These are phyloP conservation scores for Collybia mongolica DNA, from an alignment of 768 basidiomycete species.

Conservation along the genomic window DNA sequence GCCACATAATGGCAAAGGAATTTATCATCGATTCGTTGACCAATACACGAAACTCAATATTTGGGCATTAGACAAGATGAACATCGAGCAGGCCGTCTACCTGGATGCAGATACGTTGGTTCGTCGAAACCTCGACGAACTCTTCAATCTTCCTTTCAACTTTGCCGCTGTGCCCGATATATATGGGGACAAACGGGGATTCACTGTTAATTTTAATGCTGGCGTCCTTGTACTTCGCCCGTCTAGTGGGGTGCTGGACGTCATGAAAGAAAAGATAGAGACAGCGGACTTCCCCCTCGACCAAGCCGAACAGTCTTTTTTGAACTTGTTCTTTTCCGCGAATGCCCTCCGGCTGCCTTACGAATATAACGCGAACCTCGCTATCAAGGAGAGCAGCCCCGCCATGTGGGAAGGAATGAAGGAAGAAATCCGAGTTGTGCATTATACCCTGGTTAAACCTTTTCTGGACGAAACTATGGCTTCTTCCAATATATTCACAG, in stretches of 20 bases:
- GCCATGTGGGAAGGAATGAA: conserved; percentile 31
- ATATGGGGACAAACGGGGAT: conserved; percentile 26
- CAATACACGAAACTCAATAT: conserved; percentile 43
- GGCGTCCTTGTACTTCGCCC: conserved; percentile 36
- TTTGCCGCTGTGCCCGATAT: conserved; percentile 43
- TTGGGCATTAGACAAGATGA: conserved; percentile 33
- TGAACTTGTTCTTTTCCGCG: conserved; percentile 37
- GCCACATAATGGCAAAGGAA: conserved; percentile 33
- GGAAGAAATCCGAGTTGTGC: conserved; percentile 32
- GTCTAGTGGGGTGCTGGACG: conserved; percentile 21
- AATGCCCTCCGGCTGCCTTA: conserved; percentile 34
- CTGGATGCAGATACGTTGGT: conserved; percentile 44
- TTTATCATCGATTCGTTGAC: conserved; percentile 33
- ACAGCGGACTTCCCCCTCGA: conserved; percentile 26
- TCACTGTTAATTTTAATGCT: conserved; percentile 36
- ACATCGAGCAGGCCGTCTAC: conserved; percentile 33
- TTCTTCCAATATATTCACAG: conserved; percentile 16
- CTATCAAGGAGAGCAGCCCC: conserved; percentile 30
- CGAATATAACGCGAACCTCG: conserved; percentile 40
- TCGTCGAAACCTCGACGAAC: conserved; percentile 39
- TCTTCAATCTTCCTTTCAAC: conserved; percentile 38
- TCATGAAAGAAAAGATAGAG: conserved; percentile 26
- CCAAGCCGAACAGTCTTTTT: conserved; percentile 39
- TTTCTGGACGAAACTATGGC: conserved; percentile 23
- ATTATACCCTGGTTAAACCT: conserved; percentile 32